Base-by-base conservation (phyloP, 169 alveolate species). In the Plasmodium blacklocki region DNA sequence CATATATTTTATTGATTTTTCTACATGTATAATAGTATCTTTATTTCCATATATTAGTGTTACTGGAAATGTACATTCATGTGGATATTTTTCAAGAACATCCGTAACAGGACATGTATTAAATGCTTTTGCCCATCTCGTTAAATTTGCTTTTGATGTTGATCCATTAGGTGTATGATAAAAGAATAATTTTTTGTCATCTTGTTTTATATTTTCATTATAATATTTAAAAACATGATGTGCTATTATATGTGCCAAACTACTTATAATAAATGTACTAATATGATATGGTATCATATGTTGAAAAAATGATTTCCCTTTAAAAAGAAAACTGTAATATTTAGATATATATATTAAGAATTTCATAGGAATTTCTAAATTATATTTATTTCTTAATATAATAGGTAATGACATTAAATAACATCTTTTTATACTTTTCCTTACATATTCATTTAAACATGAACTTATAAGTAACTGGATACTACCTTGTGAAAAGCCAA, bases 401-500 rank as follows among this genome's bases (percentile, higher is more conserved):
- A 78, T 66, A 1, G 89, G 89, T 8, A 78, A 45, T 21, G 89
- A 56, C 43, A 78, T 18, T 52, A 78, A 70, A 45, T 78, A 78
- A 23, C 71, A 64, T 12, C 67, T 7, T 9, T 64, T 54, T 49
- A 78, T 78, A 45, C 89, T 78, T 4, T 52, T 52, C 12, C 67
- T 64, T 15, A 78, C 78, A 29, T 64, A 78, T 4, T 19, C 67
- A 43, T 64, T 78, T 58, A 78, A 11, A 15, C 73, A 78, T 1
- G 63, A 64, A 43, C 89, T 15, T 4, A 78, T n/a, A 19, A 78
- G 15, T 12, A 78, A 21, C 23, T 64, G 76, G 7, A 78, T 43
- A 78, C 78, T 64, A 4, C 89, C 89, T 66, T 78, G 89, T 8
- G 89, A 78, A 18, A 78, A 78, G 5, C 89, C 89, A 18, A 78